Evolutionary conservation across 768 basidiomycete genomes (phyloP).

Genomic region (Pulveroboletus sp.): DNA sequence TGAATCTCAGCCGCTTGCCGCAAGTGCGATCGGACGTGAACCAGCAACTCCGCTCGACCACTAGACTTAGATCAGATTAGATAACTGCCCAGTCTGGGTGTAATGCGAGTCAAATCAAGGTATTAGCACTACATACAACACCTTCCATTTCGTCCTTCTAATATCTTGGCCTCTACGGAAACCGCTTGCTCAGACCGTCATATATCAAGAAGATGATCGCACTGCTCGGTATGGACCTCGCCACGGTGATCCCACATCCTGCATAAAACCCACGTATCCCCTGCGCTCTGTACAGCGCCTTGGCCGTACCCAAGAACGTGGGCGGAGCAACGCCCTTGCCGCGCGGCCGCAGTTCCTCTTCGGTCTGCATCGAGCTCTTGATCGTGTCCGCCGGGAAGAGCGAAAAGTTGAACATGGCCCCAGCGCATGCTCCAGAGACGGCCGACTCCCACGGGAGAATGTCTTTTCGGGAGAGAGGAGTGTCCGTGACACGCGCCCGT

Average conservation of each 20-base stretch:
- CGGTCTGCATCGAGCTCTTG: conserved; percentile 93
- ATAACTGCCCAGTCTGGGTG: no score
- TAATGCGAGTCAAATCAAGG: no score
- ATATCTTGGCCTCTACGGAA: conserved; percentile 32
- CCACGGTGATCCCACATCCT: conserved; percentile 88
- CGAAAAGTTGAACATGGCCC: conserved; percentile 79
- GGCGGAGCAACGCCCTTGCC: conserved; percentile 29
- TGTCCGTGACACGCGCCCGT: conserved; percentile 31
- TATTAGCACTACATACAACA: not conserved
- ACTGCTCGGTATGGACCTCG: conserved; percentile 80
- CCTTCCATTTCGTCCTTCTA: not conserved
- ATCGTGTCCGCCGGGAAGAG: conserved; percentile 94
- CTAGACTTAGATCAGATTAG: no score
- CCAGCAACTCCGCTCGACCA: no score
- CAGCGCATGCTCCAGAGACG: conserved; percentile 80
- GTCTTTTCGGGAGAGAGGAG: conserved; percentile 36
- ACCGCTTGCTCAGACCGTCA: conserved; percentile 60
- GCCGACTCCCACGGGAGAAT: conserved; percentile 79
- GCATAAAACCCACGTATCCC: conserved; percentile 86
- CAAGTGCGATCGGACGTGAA: no score
- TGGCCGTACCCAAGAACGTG: conserved; percentile 55
- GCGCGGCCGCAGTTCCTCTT: conserved; percentile 72
- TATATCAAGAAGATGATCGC: conserved; percentile 93
- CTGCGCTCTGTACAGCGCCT: conserved; percentile 65
- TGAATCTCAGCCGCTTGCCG: no score